Evolutionary conservation across 139 green algal genomes (phyloP).

Genomic region (Auxenochlorella protothecoides): DNA sequence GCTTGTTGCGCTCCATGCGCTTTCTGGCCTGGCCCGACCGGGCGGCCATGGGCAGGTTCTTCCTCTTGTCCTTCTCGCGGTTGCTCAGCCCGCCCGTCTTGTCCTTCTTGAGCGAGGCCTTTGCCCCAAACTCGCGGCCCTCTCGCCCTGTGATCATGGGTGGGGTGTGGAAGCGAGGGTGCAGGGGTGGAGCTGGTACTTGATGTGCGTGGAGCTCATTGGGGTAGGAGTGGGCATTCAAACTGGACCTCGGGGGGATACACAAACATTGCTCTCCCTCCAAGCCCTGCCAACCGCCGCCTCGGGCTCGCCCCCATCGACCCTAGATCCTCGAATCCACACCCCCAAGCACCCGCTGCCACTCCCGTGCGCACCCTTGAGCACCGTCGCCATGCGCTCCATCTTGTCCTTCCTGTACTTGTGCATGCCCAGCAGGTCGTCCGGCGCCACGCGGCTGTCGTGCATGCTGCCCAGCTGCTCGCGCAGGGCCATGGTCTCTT

Average conservation of each 20-base stretch:
- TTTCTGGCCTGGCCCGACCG: slow-evolving; percentile 41
- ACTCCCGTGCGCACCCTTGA: slow-evolving; percentile 19
- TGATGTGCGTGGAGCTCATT: too few relatives aligned
- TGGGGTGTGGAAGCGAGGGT: too few relatives aligned
- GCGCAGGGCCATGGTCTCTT: slow-evolving; percentile 47
- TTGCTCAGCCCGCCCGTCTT: slow-evolving; percentile 87
- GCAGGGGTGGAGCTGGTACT: too few relatives aligned
- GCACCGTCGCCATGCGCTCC: slow-evolving; percentile 57
- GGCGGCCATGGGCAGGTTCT: slow-evolving; percentile 77
- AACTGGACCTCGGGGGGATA: too few relatives aligned
- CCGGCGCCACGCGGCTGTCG: slow-evolving; percentile 36
- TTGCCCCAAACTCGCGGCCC: slow-evolving; percentile 66
- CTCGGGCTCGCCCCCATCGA: too few relatives aligned
- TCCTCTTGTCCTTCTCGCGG: slow-evolving; percentile 79
- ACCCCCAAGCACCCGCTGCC: too few relatives aligned
- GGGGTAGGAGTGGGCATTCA: too few relatives aligned
- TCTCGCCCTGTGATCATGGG: slow-evolving; percentile 58
- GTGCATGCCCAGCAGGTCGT: slow-evolving; percentile 46
- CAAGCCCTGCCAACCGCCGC: too few relatives aligned
- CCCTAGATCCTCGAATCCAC: too few relatives aligned
- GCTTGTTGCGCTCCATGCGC: slow-evolving; percentile 10
- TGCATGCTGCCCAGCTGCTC: slow-evolving; percentile 13
- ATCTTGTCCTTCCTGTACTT: slow-evolving; percentile 66
- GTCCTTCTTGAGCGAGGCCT: slow-evolving; percentile 43
- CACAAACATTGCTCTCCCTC: too few relatives aligned